phyloP scores from a whole-genome alignment of 2,329 filamentous ascomycete species.

The Myriosclerotinia curreyana region DNA sequence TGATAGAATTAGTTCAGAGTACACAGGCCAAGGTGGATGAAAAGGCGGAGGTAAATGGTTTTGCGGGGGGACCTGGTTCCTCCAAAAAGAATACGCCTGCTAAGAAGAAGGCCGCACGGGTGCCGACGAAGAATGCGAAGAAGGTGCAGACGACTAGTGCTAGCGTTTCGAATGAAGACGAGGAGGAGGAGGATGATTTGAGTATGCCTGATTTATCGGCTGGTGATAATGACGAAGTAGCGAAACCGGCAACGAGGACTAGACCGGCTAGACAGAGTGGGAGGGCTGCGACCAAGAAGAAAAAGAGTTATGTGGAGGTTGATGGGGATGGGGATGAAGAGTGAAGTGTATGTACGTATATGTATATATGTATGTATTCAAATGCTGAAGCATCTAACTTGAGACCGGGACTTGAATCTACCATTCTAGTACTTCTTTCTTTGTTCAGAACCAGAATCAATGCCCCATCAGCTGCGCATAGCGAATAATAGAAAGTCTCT shows the following conservation, averaged over 20 bases:
- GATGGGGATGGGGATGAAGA: conserved; percentile 14
- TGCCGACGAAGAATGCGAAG: conserved; percentile 33
- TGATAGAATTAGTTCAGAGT: conserved; percentile 31
- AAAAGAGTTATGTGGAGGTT: conserved; percentile 18
- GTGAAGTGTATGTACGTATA: not conserved
- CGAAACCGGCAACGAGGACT: conserved; percentile 11
- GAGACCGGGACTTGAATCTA: too few relatives aligned
- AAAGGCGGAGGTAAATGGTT: conserved; percentile 17
- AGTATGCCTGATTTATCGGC: conserved; percentile 44
- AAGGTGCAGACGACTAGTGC: conserved; percentile 12
- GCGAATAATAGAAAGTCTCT: too few relatives aligned
- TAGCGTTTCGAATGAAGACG: conserved; percentile 26
- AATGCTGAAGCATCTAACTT: too few relatives aligned
- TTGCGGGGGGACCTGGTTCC: conserved; percentile 16
- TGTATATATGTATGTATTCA: not conserved
- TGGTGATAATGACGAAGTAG: conserved; percentile 31
- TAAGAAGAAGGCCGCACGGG: conserved; percentile 36
- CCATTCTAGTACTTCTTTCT: too few relatives aligned
- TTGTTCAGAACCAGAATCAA: too few relatives aligned
- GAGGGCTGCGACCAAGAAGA: conserved; percentile 30
- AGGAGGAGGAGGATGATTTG: conserved; percentile 37
- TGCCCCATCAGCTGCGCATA: too few relatives aligned
- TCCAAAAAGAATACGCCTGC: conserved; percentile 27
- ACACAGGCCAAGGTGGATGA: conserved; percentile 9
- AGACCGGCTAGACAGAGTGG: conserved; percentile 29